These are phyloP conservation scores for Fraxinus greggii DNA, from an alignment of 305 asterid genomes.

Conservation along the genomic window DNA sequence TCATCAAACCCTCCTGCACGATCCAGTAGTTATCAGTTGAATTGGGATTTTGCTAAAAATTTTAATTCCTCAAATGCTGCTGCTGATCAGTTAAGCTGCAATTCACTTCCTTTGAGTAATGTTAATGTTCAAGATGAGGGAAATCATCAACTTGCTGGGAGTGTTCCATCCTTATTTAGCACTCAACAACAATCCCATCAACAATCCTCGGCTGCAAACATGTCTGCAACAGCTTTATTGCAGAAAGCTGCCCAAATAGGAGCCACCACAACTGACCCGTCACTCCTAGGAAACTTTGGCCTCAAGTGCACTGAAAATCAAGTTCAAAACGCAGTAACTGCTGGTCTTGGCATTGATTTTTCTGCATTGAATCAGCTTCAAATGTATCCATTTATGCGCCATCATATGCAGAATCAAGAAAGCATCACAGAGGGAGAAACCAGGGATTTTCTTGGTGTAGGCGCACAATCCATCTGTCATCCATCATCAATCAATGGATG, in stretches of 20 bases:
- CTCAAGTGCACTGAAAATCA: conserved; percentile 27
- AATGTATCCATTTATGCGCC: conserved; percentile 47
- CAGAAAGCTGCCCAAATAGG: conserved; percentile 87
- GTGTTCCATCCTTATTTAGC: conserved; percentile 60
- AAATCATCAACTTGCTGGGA: conserved; percentile 2
- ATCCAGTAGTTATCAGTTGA: conserved; percentile 30
- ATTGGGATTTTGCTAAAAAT: conserved; percentile 62
- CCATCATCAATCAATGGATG: conserved; percentile 79
- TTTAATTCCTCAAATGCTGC: conserved; percentile 24
- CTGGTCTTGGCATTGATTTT: conserved; percentile 42
- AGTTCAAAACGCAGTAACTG: conserved; percentile 29
- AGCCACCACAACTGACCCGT: conserved; percentile 47
- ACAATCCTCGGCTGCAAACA: conserved; percentile 31
- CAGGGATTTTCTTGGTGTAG: conserved; percentile 70
- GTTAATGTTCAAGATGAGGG: conserved; percentile 24
- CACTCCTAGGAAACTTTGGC: conserved; percentile 50
- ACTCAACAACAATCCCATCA: conserved; percentile 39
- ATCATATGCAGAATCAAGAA: conserved; percentile 26
- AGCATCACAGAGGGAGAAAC: conserved; percentile 44
- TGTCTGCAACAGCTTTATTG: conserved; percentile 87
- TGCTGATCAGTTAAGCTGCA: conserved; percentile 24
- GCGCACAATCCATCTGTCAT: conserved; percentile 58
- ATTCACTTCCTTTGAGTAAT: conserved; percentile 27
- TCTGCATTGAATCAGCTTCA: conserved; percentile 40
- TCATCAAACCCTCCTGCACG: conserved; percentile 28